Percentiles rank a stretch among this genome's conserved stretches.
These are phyloP conservation scores for Cordia subcordata DNA, from an alignment of 257 asterid genomes.

Conservation along the genomic window DNA sequence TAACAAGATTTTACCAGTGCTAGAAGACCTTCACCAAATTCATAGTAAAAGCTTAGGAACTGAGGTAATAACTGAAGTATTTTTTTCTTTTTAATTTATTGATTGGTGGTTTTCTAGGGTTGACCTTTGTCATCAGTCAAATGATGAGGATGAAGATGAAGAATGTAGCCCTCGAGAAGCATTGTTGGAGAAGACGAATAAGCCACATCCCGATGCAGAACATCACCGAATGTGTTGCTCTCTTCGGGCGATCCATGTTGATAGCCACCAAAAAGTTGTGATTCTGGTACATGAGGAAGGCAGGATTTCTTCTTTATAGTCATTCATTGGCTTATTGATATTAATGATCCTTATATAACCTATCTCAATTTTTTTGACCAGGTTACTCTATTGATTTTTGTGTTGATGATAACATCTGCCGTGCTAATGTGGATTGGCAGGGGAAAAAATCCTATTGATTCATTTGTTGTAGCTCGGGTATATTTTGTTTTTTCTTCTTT, in stretches of 20 bases:
- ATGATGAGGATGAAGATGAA: slow-evolving; percentile 79
- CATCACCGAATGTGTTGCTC: slow-evolving; percentile 57
- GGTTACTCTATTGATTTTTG: slow-evolving; percentile 62
- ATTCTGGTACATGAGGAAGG: slow-evolving; percentile 48
- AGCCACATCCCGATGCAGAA: slow-evolving; percentile 30
- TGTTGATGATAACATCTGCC: slow-evolving; percentile 62
- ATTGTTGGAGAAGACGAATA: slow-evolving; percentile 56
- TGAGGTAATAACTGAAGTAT: too few relatives aligned
- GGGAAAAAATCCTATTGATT: slow-evolving; percentile 53
- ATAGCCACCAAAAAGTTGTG: slow-evolving; percentile 91
- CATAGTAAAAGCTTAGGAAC: too few relatives aligned
- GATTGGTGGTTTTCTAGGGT: slow-evolving; percentile 56
- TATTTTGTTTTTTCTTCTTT: slow-evolving; percentile 12
- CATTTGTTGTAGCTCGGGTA: slow-evolving; percentile 81
- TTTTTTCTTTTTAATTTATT: background rate
- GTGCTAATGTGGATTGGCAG: slow-evolving; percentile 82
- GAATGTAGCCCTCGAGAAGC: slow-evolving; percentile 53
- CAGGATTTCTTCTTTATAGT: background rate
- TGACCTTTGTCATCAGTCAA: slow-evolving; percentile 90
- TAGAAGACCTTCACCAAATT: too few relatives aligned
- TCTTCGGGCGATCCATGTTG: slow-evolving; percentile 43
- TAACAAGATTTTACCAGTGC: too few relatives aligned
- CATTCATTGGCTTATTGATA: background rate
- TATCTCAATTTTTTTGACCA: slow-evolving; percentile 27
- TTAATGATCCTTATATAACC: background rate